Percentiles rank a stretch among this genome's conserved stretches.
Evolutionary conservation across 78 protist genomes (phyloP).

Genomic region (Tieghemostelium lacteum): DNA sequence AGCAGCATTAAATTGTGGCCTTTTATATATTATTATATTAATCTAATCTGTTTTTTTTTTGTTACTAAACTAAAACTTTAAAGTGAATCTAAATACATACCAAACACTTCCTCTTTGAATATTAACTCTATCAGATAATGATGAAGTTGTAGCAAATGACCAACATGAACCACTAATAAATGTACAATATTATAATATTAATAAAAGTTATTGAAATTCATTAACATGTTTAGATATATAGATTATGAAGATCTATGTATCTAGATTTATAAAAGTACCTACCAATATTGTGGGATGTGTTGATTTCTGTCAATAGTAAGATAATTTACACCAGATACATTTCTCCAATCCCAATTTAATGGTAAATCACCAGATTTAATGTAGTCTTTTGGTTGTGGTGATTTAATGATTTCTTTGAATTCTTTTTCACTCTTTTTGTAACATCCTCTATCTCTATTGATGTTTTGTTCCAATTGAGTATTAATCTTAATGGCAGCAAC

Average conservation of each 20-base stretch:
- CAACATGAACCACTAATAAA: conserved; percentile 26
- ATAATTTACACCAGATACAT: conserved; percentile 65
- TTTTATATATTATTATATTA: too few species aligned
- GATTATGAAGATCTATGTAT: too few species aligned
- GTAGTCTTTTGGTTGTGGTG: conserved; percentile 56
- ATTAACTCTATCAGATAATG: conserved; percentile 71
- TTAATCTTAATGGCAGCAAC: too few species aligned
- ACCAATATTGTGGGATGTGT: not conserved
- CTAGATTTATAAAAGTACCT: too few species aligned
- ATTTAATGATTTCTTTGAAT: not conserved
- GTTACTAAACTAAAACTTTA: too few species aligned
- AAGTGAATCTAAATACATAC: too few species aligned
- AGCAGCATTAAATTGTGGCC: conserved; percentile 50
- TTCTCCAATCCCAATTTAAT: conserved; percentile 64
- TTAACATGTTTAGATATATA: too few species aligned
- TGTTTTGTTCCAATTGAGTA: too few species aligned
- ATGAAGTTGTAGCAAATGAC: conserved; percentile 54
- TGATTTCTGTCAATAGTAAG: conserved; percentile 55
- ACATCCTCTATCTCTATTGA: too few species aligned
- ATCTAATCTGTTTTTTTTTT: too few species aligned
- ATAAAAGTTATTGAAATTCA: too few species aligned
- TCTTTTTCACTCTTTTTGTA: not conserved
- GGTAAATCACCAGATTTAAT: conserved; percentile 7
- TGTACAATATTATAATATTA: too few species aligned
- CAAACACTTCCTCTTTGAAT: conserved; percentile 34